Evolutionary conservation across 2,329 filamentous ascomycete genomes (phyloP).

Genomic region (Arthrocladium fulminans): DNA sequence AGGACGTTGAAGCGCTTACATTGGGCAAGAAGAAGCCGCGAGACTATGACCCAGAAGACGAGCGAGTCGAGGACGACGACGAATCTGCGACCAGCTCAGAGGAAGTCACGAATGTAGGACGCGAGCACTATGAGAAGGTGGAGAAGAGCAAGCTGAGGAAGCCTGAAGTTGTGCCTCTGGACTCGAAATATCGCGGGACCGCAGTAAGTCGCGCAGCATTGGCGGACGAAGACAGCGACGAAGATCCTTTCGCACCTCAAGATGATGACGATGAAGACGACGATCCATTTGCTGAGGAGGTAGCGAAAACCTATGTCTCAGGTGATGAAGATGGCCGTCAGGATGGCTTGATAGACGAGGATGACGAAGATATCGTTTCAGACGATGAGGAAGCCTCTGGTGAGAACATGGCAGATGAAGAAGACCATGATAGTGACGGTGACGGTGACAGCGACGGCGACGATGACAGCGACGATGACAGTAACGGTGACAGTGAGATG

Average conservation of each 20-base stretch:
- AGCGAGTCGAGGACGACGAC: conserved; percentile 47
- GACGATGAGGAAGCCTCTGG: conserved; percentile 21
- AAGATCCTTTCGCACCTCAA: conserved; percentile 27
- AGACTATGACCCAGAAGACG: conserved; percentile 78
- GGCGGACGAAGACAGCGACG: conserved; percentile 28
- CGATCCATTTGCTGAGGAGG: conserved; percentile 16
- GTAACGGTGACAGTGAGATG: conserved; percentile 11
- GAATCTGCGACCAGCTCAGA: conserved; percentile 42
- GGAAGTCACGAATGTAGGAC: conserved; percentile 49
- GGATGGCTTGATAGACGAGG: conserved; percentile 23
- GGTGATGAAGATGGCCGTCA: conserved; percentile 15
- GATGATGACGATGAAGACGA: conserved; percentile 24
- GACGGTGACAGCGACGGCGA: conserved; percentile 13
- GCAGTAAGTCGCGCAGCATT: conserved; percentile 60
- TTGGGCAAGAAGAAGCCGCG: conserved; percentile 12
- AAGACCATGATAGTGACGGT: conserved; percentile 27
- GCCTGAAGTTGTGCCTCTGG: conserved; percentile 58
- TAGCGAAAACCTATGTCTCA: conserved; percentile 18
- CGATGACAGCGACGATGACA: conserved; percentile 28
- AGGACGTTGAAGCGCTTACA: conserved; percentile 9
- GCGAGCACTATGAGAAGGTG: conserved; percentile 79
- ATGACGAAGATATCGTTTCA: conserved; percentile 23
- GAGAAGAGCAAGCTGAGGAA: conserved; percentile 80
- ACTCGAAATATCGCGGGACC: conserved; percentile 68
- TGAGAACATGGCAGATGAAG: conserved; percentile 28